phyloP scores from a whole-genome alignment of 768 basidiomycete genomes.

The Lactarius sanguifluus region DNA sequence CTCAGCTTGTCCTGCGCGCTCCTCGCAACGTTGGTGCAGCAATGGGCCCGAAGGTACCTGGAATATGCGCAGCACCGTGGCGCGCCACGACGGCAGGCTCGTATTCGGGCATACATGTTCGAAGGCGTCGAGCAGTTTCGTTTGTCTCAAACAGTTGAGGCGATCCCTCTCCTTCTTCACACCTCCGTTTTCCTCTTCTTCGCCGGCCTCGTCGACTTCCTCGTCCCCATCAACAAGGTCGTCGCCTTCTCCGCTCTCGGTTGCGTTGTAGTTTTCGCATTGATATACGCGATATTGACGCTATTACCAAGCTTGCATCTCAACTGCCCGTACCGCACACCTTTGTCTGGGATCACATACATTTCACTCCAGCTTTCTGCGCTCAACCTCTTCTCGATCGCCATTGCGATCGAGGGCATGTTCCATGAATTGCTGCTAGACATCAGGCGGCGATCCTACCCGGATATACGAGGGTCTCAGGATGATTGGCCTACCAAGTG shows the following conservation, averaged over 20 bases:
- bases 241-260: not conserved
- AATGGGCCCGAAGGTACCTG: constrained; percentile 9
- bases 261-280: not conserved
- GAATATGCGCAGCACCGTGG: not conserved
- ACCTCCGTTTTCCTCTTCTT: not conserved
- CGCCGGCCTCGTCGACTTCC: not conserved
- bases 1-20: constrained; percentile 2
- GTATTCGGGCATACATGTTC: constrained; percentile 1
- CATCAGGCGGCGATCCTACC: not conserved
- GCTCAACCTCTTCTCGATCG: not conserved
- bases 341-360: constrained; percentile 1
- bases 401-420: not conserved
- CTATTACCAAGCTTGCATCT: not conserved
- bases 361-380: not conserved
- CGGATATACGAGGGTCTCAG: accelerated
- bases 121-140: not conserved
- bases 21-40: constrained; percentile 4
- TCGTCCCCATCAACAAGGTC: not conserved
- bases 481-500: not conserved
- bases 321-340: not conserved
- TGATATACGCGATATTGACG: not conserved
- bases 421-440: not conserved
- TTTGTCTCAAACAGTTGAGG: not conserved
- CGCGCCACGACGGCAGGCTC: not conserved
- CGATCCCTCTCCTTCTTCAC: not conserved